A percentile compares a stretch with the other conserved stretches of the same genome.
Conservation (phyloP, 2,329 filamentous ascomycete species). For the Colletotrichum falcatum region DNA sequence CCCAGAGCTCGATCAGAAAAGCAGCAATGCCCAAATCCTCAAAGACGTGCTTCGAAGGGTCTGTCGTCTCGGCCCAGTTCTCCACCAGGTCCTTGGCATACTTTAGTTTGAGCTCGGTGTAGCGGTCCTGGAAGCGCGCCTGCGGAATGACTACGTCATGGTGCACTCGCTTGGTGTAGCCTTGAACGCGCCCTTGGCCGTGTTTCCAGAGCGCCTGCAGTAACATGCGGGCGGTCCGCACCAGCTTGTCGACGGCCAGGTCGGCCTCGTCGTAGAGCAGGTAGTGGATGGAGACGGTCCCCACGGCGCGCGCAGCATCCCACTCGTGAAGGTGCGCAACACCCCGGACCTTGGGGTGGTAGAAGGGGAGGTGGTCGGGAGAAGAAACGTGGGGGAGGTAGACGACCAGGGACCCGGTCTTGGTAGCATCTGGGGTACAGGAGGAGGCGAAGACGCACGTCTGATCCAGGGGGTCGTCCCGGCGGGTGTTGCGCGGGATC, state of each 20-base stretch:
- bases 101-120: slow-evolving; percentile 80
- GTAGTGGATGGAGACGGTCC: slow-evolving; percentile 71
- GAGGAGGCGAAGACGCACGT: slow-evolving; percentile 79
- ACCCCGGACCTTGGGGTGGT: slow-evolving; percentile 82
- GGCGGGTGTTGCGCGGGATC: slow-evolving; percentile 82
- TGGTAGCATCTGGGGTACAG: slow-evolving; percentile 42
- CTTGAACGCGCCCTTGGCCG: slow-evolving; percentile 71
- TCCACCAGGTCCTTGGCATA: slow-evolving; percentile 79
- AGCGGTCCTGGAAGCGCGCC: slow-evolving; percentile 83
- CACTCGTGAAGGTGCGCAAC: slow-evolving; percentile 83
- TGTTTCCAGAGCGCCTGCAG: slow-evolving; percentile 79
- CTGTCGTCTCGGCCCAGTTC: slow-evolving; percentile 88
- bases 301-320: slow-evolving; percentile 55
- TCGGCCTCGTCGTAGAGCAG: slow-evolving; percentile 59
- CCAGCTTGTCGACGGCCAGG: slow-evolving; percentile 60
- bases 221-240: slow-evolving; percentile 76
- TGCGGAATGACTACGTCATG: slow-evolving; percentile 87
- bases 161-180: slow-evolving; percentile 84
- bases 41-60: slow-evolving; percentile 92
- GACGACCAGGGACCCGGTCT: slow-evolving; percentile 68
- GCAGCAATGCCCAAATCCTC: slow-evolving; percentile 93
- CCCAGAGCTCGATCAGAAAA: slow-evolving; percentile 93
- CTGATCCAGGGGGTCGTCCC: slow-evolving; percentile 82
- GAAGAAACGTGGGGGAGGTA: slow-evolving; percentile 80
- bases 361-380: slow-evolving; percentile 80